phyloP scores from a whole-genome alignment of 2,329 filamentous ascomycete species.

The Clonostachys sp. region DNA sequence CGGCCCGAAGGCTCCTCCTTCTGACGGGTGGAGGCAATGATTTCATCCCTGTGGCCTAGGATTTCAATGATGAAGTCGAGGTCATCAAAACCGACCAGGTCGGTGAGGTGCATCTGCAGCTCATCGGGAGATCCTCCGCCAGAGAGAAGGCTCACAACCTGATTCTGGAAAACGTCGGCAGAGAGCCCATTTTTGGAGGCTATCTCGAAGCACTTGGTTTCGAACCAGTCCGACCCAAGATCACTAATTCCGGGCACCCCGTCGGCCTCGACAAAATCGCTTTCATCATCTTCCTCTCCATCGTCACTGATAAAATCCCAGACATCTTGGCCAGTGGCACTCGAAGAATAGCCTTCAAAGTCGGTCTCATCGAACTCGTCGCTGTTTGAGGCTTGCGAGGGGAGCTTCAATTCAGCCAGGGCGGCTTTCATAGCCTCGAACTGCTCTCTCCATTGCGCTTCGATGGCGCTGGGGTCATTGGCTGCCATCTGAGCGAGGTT shows the following conservation, averaged over 20 bases:
- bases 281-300: constrained; percentile 63
- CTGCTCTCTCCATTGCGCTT: constrained; percentile 76
- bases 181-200: constrained; percentile 64
- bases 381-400: constrained; percentile 28
- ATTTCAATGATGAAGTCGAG: constrained; percentile 89
- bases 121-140: constrained; percentile 72
- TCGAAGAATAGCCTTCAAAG: constrained; percentile 47
- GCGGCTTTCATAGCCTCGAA: constrained; percentile 82
- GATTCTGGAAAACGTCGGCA: constrained; percentile 66
- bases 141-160: constrained; percentile 70
- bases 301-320: constrained; percentile 88
- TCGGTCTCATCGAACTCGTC: constrained; percentile 60
- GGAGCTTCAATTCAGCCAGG: constrained; percentile 63
- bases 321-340: constrained; percentile 71
- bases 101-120: constrained; percentile 84
- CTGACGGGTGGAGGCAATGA: constrained; percentile 44
- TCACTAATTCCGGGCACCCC: constrained; percentile 16
- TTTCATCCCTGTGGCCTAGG: constrained; percentile 69
- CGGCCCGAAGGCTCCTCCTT: constrained; percentile 17
- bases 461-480: constrained; percentile 29
- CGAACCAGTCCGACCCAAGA: constrained; percentile 68
- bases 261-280: constrained; percentile 53
- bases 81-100: constrained; percentile 89
- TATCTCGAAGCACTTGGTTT: constrained; percentile 61
- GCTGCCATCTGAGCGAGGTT: constrained; percentile 21